A percentile compares a stretch with the other conserved stretches of the same genome.
phyloP scores from a whole-genome alignment of 2,329 filamentous ascomycete genomes.

The Thelonectria discophora region DNA sequence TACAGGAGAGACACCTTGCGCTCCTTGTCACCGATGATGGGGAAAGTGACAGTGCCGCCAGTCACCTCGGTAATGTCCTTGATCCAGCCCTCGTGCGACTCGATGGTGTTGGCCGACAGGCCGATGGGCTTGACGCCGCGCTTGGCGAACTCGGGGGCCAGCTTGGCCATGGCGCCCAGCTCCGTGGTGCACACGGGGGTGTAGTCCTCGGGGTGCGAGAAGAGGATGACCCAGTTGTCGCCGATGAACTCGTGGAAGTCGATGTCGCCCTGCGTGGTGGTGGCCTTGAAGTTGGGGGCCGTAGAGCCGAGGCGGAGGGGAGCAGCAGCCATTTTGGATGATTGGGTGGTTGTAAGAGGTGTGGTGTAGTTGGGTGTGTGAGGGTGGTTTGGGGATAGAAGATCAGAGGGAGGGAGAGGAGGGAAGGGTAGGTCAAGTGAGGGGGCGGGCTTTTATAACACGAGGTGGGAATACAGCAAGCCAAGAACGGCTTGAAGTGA shows the following conservation, averaged over 20 bases:
- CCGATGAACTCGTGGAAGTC: conserved; percentile 86
- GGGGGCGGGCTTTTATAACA: conserved; percentile 15
- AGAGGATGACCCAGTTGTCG: conserved; percentile 82
- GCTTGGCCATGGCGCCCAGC: conserved; percentile 90
- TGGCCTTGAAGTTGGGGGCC: conserved; percentile 85
- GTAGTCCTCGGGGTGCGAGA: conserved; percentile 90
- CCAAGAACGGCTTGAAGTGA: background rate
- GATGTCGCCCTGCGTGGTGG: conserved; percentile 80
- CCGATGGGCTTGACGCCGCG: conserved; percentile 92
- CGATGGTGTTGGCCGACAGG: conserved; percentile 84
- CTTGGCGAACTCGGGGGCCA: conserved; percentile 87
- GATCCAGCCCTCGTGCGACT: conserved; percentile 89
- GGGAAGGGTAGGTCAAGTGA: background rate
- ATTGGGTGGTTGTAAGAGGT: conserved; percentile 4
- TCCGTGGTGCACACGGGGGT: conserved; percentile 97
- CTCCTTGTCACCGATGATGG: conserved; percentile 83
- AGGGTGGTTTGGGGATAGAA: conserved; percentile 5
- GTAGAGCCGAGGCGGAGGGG: conserved; percentile 69
- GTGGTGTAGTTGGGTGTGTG: background rate
- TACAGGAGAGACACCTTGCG: conserved; percentile 79
- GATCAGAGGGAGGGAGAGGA: background rate
- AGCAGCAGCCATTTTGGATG: conserved; percentile 44
- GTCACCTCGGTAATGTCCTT: conserved; percentile 85
- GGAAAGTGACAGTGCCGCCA: conserved; percentile 74
- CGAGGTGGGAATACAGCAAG: background rate